A percentile compares a stretch with the other conserved stretches of the same genome.
Evolutionary conservation across 768 basidiomycete genomes (phyloP).

Genomic region (Tubosaeta sp.): DNA sequence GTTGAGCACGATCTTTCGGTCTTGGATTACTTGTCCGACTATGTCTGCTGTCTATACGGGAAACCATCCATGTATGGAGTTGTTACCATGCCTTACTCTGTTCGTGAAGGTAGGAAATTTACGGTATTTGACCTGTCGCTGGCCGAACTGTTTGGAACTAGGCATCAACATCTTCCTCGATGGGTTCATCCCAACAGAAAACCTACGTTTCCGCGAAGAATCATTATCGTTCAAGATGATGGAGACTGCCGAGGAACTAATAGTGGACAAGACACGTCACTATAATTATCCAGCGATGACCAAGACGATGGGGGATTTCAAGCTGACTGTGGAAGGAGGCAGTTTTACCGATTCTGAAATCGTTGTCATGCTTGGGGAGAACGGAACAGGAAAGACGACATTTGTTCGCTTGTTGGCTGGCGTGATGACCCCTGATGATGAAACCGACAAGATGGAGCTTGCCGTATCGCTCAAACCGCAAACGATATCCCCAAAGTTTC

Average conservation of each 20-base stretch:
- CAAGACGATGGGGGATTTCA: constrained; percentile 94
- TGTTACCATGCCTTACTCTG: constrained; percentile 97
- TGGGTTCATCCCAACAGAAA: constrained; percentile 97
- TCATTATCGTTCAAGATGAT: constrained; percentile 96
- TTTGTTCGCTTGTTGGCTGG: constrained; percentile 95
- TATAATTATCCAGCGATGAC: constrained; percentile 95
- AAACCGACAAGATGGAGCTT: constrained; percentile 76
- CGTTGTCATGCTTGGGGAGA: constrained; percentile 98
- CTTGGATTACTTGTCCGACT: constrained; percentile 97
- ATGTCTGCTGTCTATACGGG: constrained; percentile 96
- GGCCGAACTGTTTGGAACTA: constrained; percentile 26
- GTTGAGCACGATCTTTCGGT: constrained; percentile 99
- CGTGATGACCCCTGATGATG: constrained; percentile 75
- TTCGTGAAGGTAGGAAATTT: constrained; percentile 76
- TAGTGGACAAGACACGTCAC: constrained; percentile 81
- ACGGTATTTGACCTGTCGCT: background rate
- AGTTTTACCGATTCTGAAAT: constrained; percentile 99
- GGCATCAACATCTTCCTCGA: constrained; percentile 99
- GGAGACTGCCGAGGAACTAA: constrained; percentile 89
- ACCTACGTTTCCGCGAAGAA: constrained; percentile 95
- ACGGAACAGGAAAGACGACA: constrained; percentile 98
- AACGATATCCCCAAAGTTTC: constrained; percentile 97
- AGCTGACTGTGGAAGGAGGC: constrained; percentile 87
- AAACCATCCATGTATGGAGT: constrained; percentile 98
- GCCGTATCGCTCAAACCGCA: constrained; percentile 97